Base-by-base conservation (phyloP, 2,329 filamentous ascomycete genomes). In the Aspergillus sp. region DNA sequence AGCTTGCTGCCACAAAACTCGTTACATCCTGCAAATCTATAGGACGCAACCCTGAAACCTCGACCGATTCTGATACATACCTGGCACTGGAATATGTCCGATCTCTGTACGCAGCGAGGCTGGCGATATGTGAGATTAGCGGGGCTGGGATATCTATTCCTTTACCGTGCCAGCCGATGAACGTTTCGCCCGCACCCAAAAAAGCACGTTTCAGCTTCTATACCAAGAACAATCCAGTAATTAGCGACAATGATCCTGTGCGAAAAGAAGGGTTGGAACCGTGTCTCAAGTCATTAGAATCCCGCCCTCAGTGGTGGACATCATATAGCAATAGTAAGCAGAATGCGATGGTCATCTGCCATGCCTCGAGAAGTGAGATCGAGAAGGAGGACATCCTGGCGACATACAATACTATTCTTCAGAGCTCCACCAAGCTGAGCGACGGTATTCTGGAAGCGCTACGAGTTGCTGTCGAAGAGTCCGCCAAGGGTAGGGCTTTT, bases 291-390 rank as follows among this genome's bases (percentile, higher is more conserved):
- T 79, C 79, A 4, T 70, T 89, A 1, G 80, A 82, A 46, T 78
- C 79, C 17, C 77, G 80, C 22, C 78, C 81, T 1, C 84, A 85
- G 45, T 82, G 79, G 68, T 89, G 86, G 85, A 86, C 80, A 1
- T 87, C 84, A 22, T 89, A 86, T 73, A 84, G 83, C 63, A 86
- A 86, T 69, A 83, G 79, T 57, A 78, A 80, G 55, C 83, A 86
- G 56, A 85, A 86, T 62, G 85, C 85, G 2, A 75, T 84, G 44
- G 72, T 85, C 17, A 83, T 89, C 63, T 89, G 87, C 62, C 81
- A 86, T 60, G 84, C 85, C 27, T 81, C 83, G 42, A 80, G 86
- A 39, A 73, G 79, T 42, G 82, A 85, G 52, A 79, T 83, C 13
- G 85, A 88, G 57, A 84, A 83, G 55, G 76, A 78, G 34, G 74